A percentile compares a stretch with the other conserved stretches of the same genome.
Conservation (phyloP, 176 grass and related monocot species). For the Musa troglodytarum region DNA sequence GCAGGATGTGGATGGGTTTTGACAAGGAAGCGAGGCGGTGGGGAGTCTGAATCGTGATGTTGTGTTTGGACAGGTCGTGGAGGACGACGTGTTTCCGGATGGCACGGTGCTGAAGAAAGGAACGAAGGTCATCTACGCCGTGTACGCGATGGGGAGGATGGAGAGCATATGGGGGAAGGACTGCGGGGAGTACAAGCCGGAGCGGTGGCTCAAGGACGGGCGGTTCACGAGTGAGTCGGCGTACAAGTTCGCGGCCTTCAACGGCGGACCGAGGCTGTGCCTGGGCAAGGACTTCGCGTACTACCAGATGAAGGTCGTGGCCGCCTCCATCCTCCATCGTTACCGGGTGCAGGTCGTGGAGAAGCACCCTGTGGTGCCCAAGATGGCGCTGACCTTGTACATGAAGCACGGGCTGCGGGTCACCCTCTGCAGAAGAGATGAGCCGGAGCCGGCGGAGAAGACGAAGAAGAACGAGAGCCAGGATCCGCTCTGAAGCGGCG, state of each 20-base stretch:
- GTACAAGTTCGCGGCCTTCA: slow-evolving; percentile 95
- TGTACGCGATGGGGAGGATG: slow-evolving; percentile 94
- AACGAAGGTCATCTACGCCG: slow-evolving; percentile 87
- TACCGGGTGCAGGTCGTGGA: slow-evolving; percentile 52
- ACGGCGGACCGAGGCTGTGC: slow-evolving; percentile 74
- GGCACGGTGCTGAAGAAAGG: slow-evolving; percentile 84
- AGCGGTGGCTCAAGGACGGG: slow-evolving; percentile 82
- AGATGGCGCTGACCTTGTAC: slow-evolving; percentile 90
- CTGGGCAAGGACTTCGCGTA: slow-evolving; percentile 94
- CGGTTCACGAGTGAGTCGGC: slow-evolving; percentile 80
- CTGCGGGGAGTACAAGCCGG: slow-evolving; percentile 77
- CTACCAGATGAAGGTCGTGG: slow-evolving; percentile 97
- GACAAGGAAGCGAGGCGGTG: too few relatives aligned
- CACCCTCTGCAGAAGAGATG: slow-evolving; percentile 46
- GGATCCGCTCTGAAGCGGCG: too few relatives aligned
- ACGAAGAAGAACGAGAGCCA: too few relatives aligned
- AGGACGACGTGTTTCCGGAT: slow-evolving; percentile 91
- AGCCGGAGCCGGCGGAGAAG: neutral
- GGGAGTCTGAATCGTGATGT: too few relatives aligned
- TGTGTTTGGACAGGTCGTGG: slow-evolving; percentile 41
- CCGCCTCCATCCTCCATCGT: slow-evolving; percentile 58
- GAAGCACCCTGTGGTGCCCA: slow-evolving; percentile 62
- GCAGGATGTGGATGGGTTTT: too few relatives aligned
- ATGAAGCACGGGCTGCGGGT: slow-evolving; percentile 90
- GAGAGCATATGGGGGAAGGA: slow-evolving; percentile 92